Percentiles rank a stretch among this genome's conserved stretches.
Evolutionary conservation across 2,329 filamentous ascomycete genomes (phyloP).

Genomic region (Fusarium camptoceras): DNA sequence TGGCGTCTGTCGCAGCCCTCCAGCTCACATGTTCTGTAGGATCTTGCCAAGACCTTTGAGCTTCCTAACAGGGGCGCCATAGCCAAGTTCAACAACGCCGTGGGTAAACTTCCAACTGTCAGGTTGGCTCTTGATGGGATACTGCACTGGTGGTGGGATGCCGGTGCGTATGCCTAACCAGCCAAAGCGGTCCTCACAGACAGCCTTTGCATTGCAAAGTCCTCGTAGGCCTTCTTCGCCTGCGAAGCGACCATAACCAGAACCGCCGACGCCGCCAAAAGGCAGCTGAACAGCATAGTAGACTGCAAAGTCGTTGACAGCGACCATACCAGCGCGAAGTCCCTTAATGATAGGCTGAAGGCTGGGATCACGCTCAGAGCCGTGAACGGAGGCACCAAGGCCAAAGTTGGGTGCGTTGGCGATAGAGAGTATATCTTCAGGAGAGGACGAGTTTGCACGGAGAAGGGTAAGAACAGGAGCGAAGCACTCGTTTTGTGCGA

Average conservation of each 20-base stretch:
- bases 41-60: constrained; percentile 56
- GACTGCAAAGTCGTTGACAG: constrained; percentile 93
- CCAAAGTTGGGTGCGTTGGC: constrained; percentile 89
- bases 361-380: constrained; percentile 69
- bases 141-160: constrained; percentile 84
- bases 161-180: constrained; percentile 75
- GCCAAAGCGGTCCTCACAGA: constrained; percentile 80
- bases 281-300: constrained; percentile 95
- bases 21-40: constrained; percentile 56
- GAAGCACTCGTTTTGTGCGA: constrained; percentile 93
- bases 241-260: constrained; percentile 92
- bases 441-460: constrained; percentile 71
- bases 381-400: constrained; percentile 90
- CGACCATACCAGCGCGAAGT: constrained; percentile 88
- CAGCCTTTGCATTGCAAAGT: constrained; percentile 87
- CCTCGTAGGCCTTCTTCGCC: constrained; percentile 88
- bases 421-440: constrained; percentile 74
- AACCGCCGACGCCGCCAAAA: constrained; percentile 91
- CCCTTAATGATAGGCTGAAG: constrained; percentile 73
- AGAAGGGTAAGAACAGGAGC: constrained; percentile 90
- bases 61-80: constrained; percentile 59
- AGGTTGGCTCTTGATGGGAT: constrained; percentile 77
- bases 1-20: neutral
- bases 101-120: constrained; percentile 74
- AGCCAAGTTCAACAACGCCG: constrained; percentile 71